phyloP scores from a whole-genome alignment of 2,329 filamentous ascomycete genomes.

The Exophiala lecanii-corni region DNA sequence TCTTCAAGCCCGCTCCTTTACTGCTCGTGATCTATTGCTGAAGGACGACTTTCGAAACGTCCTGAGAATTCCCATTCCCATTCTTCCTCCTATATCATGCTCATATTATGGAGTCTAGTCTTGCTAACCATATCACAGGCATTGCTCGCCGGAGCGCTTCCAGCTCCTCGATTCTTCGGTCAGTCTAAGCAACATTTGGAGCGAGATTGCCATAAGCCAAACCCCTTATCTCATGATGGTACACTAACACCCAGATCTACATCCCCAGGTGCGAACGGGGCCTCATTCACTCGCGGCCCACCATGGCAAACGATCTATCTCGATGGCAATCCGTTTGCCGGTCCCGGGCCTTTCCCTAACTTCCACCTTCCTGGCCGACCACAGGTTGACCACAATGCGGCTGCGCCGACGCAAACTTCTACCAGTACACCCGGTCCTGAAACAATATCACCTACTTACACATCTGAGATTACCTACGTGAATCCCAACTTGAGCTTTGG shows the following conservation, averaged over 20 bases:
- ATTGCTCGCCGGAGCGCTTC: constrained; percentile 21
- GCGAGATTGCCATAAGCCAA: constrained; percentile 1
- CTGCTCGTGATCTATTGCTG: too few species aligned
- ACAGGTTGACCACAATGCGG: not conserved
- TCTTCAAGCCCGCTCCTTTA: too few species aligned
- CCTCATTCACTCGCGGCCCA: constrained; percentile 5
- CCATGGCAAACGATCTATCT: constrained; percentile 3
- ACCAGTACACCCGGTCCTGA: too few species aligned
- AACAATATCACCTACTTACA: constrained; percentile 7
- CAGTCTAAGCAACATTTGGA: constrained; percentile 5
- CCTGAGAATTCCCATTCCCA: too few species aligned
- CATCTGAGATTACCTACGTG: constrained; percentile 19
- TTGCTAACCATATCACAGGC: constrained; percentile 23
- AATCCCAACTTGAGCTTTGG: constrained; percentile 22
- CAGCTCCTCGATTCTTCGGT: constrained; percentile 15
- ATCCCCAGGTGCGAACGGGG: constrained; percentile 4
- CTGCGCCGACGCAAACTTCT: too few species aligned
- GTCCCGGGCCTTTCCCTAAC: not conserved
- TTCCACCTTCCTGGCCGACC: not conserved
- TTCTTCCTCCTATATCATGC: constrained; percentile 12
- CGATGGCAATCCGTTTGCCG: constrained; percentile 5
- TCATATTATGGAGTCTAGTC: constrained; percentile 6
- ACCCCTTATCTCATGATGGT: not conserved
- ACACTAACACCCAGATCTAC: constrained; percentile 6
- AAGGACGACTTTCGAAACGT: too few species aligned